phyloP scores from a whole-genome alignment of 306 rosid genomes.

The Cucurbita argyrosperma region DNA sequence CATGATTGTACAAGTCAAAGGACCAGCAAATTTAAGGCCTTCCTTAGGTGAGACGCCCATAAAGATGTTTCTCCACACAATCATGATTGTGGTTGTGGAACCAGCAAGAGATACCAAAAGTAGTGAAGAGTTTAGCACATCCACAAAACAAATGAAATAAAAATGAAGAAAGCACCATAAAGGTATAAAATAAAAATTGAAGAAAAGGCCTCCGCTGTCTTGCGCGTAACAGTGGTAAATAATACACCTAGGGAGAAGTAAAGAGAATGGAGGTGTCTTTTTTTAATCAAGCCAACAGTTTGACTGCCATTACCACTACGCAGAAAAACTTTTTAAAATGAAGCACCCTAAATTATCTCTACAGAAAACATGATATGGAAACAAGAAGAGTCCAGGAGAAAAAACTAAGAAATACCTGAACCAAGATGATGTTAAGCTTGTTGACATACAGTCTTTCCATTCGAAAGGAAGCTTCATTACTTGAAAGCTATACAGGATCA shows the following conservation, averaged over 20 bases:
- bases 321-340: background rate
- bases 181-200: background rate
- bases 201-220: background rate
- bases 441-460: conserved; percentile 84
- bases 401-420: conserved; percentile 45
- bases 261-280: background rate
- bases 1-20: background rate
- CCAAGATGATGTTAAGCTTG: conserved; percentile 92
- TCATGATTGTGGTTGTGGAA: background rate
- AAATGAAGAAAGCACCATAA: background rate
- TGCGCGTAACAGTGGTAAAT: background rate
- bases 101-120: background rate
- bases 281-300: background rate
- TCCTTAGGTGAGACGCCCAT: background rate
- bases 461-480: conserved; percentile 81
- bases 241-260: background rate
- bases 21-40: background rate
- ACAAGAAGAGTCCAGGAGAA: background rate
- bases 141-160: background rate
- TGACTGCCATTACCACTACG: background rate
- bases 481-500: conserved; percentile 45
- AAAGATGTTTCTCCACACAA: background rate
- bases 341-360: background rate
- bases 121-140: background rate
- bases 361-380: background rate